Conservation (phyloP, 179 eudicot genomes). For the Corrigiola litoralis region DNA sequence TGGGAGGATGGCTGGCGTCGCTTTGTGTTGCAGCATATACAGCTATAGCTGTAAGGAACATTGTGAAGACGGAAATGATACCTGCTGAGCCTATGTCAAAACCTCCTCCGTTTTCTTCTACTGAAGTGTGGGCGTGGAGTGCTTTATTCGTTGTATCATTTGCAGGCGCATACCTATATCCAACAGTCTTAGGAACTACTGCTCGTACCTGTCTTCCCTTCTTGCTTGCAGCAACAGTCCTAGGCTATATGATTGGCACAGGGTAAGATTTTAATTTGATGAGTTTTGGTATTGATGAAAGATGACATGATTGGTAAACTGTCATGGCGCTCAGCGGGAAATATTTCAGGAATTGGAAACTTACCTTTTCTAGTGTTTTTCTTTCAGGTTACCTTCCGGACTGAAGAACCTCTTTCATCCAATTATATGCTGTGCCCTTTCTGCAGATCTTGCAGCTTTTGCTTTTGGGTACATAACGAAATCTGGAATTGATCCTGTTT, state of each 20-base stretch:
- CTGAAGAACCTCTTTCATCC: slow-evolving; percentile 84
- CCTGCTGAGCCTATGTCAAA: slow-evolving; percentile 95
- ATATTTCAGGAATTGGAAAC: neutral
- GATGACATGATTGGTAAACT: neutral
- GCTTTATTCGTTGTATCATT: slow-evolving; percentile 67
- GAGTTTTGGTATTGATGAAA: neutral
- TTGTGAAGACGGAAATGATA: slow-evolving; percentile 81
- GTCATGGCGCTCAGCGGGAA: neutral
- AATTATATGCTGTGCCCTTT: slow-evolving; percentile 80
- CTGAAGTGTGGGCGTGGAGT: slow-evolving; percentile 72
- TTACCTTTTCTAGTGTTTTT: neutral
- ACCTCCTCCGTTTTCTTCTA: slow-evolving; percentile 75
- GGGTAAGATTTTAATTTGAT: slow-evolving; percentile 42
- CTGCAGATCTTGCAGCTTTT: slow-evolving; percentile 82
- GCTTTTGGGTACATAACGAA: slow-evolving; percentile 73
- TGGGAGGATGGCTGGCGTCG: slow-evolving; percentile 99
- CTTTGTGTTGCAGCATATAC: slow-evolving; percentile 83
- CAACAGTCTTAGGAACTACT: slow-evolving; percentile 64
- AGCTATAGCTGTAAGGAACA: slow-evolving; percentile 79
- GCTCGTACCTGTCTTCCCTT: slow-evolving; percentile 92
- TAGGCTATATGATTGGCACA: slow-evolving; percentile 89
- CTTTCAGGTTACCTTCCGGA: slow-evolving; percentile 67
- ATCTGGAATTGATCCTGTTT: slow-evolving; percentile 70
- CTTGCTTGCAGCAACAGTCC: slow-evolving; percentile 81
- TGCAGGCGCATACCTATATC: slow-evolving; percentile 49